phyloP scores from a whole-genome alignment of 2,329 filamentous ascomycete genomes.

The Colletotrichum abscissum region DNA sequence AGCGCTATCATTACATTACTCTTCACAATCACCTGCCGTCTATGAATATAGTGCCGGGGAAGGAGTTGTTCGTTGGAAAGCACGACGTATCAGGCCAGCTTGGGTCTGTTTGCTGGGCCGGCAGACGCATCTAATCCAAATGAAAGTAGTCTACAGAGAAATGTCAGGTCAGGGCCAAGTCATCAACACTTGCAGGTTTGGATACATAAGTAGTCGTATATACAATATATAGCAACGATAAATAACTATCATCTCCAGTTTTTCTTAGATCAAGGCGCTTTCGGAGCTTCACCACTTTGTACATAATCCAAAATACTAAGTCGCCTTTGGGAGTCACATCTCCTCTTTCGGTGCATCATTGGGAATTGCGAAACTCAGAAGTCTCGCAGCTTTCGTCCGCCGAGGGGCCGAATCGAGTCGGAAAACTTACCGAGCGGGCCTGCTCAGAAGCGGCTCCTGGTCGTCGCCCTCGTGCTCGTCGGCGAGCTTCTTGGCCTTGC shows the following conservation, averaged over 20 bases:
- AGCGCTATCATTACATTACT: neutral
- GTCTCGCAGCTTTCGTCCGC: neutral
- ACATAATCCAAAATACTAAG: neutral
- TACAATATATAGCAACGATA: conserved; percentile 11
- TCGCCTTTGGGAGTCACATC: neutral
- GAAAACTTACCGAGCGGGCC: conserved; percentile 36
- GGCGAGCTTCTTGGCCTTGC: conserved; percentile 8
- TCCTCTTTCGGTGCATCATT: neutral
- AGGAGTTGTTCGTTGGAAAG: neutral
- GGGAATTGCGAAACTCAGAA: neutral
- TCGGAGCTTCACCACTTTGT: conserved; percentile 10
- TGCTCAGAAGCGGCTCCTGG: conserved; percentile 36
- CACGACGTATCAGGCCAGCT: neutral
- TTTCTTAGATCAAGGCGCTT: conserved; percentile 3
- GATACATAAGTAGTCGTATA: conserved; percentile 16
- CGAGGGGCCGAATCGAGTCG: neutral
- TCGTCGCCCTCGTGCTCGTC: conserved; percentile 23
- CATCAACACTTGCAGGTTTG: neutral
- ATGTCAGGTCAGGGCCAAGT: conserved; percentile 11
- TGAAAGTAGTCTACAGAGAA: conserved; percentile 19
- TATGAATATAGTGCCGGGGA: neutral
- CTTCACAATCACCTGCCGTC: neutral
- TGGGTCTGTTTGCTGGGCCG: neutral
- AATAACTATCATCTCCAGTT: neutral
- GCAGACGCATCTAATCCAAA: conserved; percentile 17